phyloP scores from a whole-genome alignment of 805 yeast genomes.

The Ogataea parapolymorpha region DNA sequence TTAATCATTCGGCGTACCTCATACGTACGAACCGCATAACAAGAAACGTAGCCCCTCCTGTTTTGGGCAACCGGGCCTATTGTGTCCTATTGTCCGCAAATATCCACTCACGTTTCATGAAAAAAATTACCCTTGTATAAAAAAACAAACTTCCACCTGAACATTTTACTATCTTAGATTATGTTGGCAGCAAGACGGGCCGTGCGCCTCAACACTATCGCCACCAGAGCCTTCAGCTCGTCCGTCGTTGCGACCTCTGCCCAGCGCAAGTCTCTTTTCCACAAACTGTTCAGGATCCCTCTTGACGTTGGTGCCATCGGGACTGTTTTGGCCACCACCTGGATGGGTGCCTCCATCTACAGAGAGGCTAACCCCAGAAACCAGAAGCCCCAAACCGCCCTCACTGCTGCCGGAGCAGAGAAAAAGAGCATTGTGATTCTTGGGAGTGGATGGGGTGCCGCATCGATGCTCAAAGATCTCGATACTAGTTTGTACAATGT shows the following conservation, averaged over 20 bases:
- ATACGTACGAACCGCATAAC: neutral
- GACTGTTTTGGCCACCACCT: slow-evolving; percentile 30
- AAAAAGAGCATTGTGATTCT: slow-evolving; percentile 40
- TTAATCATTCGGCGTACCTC: slow-evolving; percentile 1
- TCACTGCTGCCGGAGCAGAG: slow-evolving; percentile 42
- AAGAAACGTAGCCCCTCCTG: neutral
- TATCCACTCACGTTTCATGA: slow-evolving; percentile 5
- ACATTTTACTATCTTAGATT: neutral
- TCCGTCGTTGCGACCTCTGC: slow-evolving; percentile 16
- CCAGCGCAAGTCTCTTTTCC: slow-evolving; percentile 21
- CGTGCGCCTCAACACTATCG: slow-evolving; percentile 8
- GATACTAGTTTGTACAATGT: slow-evolving; percentile 53
- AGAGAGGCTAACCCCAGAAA: slow-evolving; percentile 41
- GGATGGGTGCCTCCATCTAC: slow-evolving; percentile 38
- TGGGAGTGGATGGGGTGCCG: slow-evolving; percentile 59
- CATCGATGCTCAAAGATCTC: slow-evolving; percentile 48
- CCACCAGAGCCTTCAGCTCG: slow-evolving; percentile 24
- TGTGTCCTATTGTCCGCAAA: slow-evolving; percentile 2
- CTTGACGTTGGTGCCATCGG: slow-evolving; percentile 28
- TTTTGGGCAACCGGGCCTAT: slow-evolving; percentile 8
- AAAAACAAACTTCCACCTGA: neutral
- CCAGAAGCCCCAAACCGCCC: slow-evolving; percentile 42
- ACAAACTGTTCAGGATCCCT: slow-evolving; percentile 26
- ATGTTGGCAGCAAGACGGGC: slow-evolving; percentile 13
- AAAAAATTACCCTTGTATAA: slow-evolving; percentile 7